Percentiles rank a stretch among this genome's conserved stretches.
Conservation (phyloP, 768 basidiomycete genomes). For the Cantharellus anzutake region DNA sequence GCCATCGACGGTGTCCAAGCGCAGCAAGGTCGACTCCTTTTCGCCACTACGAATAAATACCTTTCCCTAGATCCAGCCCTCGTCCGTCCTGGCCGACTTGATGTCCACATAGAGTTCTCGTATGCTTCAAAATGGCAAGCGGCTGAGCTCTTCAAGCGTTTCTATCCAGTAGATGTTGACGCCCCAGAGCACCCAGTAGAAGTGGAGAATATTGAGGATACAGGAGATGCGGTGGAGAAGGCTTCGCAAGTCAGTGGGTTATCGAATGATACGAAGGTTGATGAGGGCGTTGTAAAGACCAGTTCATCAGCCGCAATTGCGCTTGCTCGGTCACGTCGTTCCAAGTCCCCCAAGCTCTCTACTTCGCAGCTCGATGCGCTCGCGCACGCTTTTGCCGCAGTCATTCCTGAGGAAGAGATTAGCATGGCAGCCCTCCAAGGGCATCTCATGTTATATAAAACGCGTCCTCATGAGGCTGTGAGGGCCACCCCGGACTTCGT, state of each 20-base stretch:
- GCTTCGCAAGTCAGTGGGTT: neutral
- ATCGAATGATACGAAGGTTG: neutral
- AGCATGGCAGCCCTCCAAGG: conserved; percentile 31
- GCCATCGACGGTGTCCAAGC: conserved; percentile 66
- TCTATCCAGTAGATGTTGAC: conserved; percentile 28
- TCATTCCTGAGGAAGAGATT: conserved; percentile 28
- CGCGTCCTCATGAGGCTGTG: conserved; percentile 22
- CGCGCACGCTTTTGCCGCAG: conserved; percentile 34
- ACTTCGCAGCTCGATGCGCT: conserved; percentile 24
- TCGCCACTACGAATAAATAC: conserved; percentile 66
- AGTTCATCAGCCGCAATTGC: neutral
- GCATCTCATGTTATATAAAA: conserved; percentile 53
- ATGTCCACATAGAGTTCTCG: conserved; percentile 58
- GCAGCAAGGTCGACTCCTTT: conserved; percentile 64
- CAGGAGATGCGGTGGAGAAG: neutral
- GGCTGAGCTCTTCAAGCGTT: conserved; percentile 41
- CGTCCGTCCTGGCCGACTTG: conserved; percentile 62
- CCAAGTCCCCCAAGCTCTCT: conserved; percentile 16
- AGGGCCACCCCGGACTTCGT: neutral
- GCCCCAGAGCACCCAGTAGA: neutral
- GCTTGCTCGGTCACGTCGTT: neutral
- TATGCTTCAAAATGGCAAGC: conserved; percentile 55
- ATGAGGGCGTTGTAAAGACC: neutral
- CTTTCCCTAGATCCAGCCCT: conserved; percentile 51
- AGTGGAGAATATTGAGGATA: neutral